Conservation (phyloP, 257 asterid species). For the Hygrophila difformis region DNA sequence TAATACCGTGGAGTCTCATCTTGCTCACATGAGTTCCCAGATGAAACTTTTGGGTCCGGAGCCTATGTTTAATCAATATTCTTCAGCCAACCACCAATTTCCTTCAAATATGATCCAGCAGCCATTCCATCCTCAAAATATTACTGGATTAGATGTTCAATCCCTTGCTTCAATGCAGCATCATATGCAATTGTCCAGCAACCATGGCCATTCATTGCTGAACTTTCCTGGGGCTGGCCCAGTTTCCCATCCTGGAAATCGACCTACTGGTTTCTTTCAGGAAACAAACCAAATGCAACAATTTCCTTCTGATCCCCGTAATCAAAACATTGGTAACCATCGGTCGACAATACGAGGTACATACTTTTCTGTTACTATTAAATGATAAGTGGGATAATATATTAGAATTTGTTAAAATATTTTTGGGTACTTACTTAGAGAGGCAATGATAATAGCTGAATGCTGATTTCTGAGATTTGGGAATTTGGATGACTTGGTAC, state of each 20-base stretch:
- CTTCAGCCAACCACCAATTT: conserved; percentile 36
- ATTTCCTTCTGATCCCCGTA: conserved; percentile 30
- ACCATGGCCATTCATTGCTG: conserved; percentile 12
- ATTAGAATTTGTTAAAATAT: too few species aligned
- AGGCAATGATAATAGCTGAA: too few species aligned
- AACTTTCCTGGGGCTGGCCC: conserved; percentile 30
- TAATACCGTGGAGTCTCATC: conserved; percentile 39
- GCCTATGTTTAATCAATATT: conserved; percentile 27
- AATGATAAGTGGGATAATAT: not conserved
- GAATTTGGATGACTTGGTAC: too few species aligned
- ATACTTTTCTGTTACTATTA: not conserved
- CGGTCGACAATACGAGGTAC: conserved; percentile 50
- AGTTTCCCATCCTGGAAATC: conserved; percentile 27
- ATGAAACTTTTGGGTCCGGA: conserved; percentile 43
- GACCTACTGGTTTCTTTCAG: conserved; percentile 31
- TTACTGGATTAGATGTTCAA: conserved; percentile 36
- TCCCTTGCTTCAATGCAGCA: conserved; percentile 35
- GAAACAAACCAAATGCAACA: conserved; percentile 37
- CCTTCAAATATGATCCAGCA: conserved; percentile 27
- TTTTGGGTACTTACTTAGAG: too few species aligned
- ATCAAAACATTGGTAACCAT: conserved; percentile 26
- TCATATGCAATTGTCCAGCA: conserved; percentile 44
- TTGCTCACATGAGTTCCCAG: conserved; percentile 35
- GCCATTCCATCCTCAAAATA: conserved; percentile 35
- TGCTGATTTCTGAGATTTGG: too few species aligned